phyloP scores from a whole-genome alignment of 2,329 filamentous ascomycete species.

The Colletotrichum higginsianum region DNA sequence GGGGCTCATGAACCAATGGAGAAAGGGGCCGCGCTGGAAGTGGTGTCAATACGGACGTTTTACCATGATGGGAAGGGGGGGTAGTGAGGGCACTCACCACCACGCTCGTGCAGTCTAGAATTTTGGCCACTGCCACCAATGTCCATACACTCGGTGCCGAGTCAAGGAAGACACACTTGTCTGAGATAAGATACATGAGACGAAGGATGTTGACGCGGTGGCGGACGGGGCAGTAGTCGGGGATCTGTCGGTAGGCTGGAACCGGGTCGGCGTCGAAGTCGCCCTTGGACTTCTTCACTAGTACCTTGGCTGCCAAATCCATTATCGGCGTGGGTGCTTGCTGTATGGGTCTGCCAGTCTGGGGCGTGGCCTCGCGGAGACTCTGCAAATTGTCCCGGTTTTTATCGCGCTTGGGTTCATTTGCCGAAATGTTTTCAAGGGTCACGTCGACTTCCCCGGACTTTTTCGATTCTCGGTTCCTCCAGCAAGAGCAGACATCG shows the following conservation, averaged over 20 bases:
- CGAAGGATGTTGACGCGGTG: constrained; percentile 76
- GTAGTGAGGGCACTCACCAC: constrained; percentile 49
- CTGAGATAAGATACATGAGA: constrained; percentile 71
- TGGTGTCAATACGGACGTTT: constrained; percentile 43
- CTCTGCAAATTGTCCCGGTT: constrained; percentile 8
- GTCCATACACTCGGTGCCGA: constrained; percentile 79
- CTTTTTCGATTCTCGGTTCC: neutral
- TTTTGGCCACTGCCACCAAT: constrained; percentile 72
- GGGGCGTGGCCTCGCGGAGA: neutral
- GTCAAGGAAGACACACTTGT: constrained; percentile 69
- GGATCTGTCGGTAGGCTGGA: constrained; percentile 55
- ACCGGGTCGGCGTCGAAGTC: constrained; percentile 30
- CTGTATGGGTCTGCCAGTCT: neutral
- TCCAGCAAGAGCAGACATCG: constrained; percentile 55
- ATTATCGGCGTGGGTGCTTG: neutral
- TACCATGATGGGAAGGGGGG: constrained; percentile 44
- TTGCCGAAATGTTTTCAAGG: neutral
- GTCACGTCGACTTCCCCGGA: neutral
- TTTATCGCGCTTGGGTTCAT: neutral
- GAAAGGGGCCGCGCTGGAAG: constrained; percentile 61
- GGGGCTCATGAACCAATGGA: constrained; percentile 71
- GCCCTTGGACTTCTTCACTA: constrained; percentile 45
- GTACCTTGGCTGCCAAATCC: constrained; percentile 25
- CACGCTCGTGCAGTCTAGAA: constrained; percentile 65
- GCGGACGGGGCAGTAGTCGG: constrained; percentile 75